Percentiles rank a stretch among this genome's conserved stretches.
Evolutionary conservation across 805 yeast genomes (phyloP).

Genomic region (Sugiyamaella lignohabitans): DNA sequence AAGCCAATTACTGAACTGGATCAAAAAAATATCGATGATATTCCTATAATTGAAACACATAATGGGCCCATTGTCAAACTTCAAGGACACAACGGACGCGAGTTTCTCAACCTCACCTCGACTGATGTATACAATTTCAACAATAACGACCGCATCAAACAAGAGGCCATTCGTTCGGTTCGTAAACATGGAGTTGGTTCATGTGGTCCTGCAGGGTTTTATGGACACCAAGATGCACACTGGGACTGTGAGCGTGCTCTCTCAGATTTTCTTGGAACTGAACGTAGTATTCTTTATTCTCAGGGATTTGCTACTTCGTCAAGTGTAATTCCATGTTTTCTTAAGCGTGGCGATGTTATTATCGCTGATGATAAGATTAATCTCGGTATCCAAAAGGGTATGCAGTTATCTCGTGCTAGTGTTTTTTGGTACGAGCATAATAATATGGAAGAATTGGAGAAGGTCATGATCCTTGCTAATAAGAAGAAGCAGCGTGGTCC

Average conservation of each 20-base stretch:
- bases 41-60: slow-evolving; percentile 58
- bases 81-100: slow-evolving; percentile 26
- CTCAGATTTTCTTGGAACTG: slow-evolving; percentile 69
- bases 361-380: slow-evolving; percentile 78
- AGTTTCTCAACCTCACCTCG: slow-evolving; percentile 61
- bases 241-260: slow-evolving; percentile 68
- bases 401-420: slow-evolving; percentile 78
- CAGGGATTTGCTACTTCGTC: slow-evolving; percentile 86
- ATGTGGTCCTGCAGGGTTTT: slow-evolving; percentile 97
- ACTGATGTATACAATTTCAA: slow-evolving; percentile 66
- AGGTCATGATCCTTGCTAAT: slow-evolving; percentile 49
- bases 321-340: slow-evolving; percentile 85
- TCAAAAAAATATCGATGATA: slow-evolving; percentile 53
- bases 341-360: slow-evolving; percentile 90
- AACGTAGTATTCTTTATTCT: slow-evolving; percentile 77
- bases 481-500: slow-evolving; percentile 59
- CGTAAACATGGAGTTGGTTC: slow-evolving; percentile 87
- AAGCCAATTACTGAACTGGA: slow-evolving; percentile 46
- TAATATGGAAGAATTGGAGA: slow-evolving; percentile 75
- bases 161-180: slow-evolving; percentile 53
- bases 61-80: slow-evolving; percentile 37
- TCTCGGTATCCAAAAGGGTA: slow-evolving; percentile 79
- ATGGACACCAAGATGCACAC: slow-evolving; percentile 92
- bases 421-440: slow-evolving; percentile 82
- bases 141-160: slow-evolving; percentile 39